phyloP scores from a whole-genome alignment of 2,329 filamentous ascomycete species.

The Magnaporthiopsis incrustans region DNA sequence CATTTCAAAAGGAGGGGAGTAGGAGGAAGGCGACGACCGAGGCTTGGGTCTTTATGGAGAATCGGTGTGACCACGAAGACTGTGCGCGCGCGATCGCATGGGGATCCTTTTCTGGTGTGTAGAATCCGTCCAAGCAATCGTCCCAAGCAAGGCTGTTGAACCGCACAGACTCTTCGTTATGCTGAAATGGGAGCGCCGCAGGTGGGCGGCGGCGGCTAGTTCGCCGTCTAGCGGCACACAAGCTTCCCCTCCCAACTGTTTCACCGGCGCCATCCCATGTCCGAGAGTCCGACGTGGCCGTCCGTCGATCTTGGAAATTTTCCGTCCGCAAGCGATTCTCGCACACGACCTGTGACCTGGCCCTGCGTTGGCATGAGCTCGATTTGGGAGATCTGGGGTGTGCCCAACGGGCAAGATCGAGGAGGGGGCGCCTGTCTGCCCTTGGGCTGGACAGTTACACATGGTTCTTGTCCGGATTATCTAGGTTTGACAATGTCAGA shows the following conservation, averaged over 20 bases:
- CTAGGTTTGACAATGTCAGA: not conserved
- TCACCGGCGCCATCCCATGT: not conserved
- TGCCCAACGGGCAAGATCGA: too few species aligned
- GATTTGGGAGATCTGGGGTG: not conserved
- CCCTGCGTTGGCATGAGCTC: not conserved
- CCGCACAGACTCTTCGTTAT: not conserved
- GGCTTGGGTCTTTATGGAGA: not conserved
- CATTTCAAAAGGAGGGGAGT: not conserved
- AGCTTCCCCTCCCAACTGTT: not conserved
- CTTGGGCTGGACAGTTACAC: not conserved
- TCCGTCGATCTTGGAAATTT: not conserved
- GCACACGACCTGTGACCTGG: not conserved
- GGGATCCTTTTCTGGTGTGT: not conserved
- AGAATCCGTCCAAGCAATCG: too few species aligned
- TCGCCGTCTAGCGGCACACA: not conserved
- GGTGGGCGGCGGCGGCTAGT: not conserved
- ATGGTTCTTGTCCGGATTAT: too few species aligned
- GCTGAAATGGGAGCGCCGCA: not conserved
- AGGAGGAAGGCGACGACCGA: too few species aligned
- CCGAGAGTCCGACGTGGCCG: not conserved
- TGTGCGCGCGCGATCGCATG: not conserved
- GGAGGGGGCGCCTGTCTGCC: too few species aligned
- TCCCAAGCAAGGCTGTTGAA: not conserved
- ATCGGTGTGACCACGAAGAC: not conserved
- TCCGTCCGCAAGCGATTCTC: too few species aligned